A percentile compares a stretch with the other conserved stretches of the same genome.
Conservation (phyloP, 805 yeast species). For the Wickerhamiella sorbophila region DNA sequence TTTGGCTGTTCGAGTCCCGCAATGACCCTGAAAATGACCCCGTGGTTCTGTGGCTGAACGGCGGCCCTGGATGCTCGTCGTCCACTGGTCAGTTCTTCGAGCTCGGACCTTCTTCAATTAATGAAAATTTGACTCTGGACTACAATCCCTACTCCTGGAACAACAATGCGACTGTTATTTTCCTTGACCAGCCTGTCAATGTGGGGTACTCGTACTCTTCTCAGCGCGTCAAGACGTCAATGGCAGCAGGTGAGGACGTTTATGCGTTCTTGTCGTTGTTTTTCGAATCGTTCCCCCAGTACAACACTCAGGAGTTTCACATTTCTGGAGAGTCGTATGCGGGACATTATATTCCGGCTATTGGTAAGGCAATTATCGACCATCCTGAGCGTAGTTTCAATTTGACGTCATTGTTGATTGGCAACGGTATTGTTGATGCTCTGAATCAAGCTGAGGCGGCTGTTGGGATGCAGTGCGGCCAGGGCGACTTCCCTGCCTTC, state of each 20-base stretch:
- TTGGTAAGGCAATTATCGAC: slow-evolving; percentile 40
- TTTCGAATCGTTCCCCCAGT: slow-evolving; percentile 77
- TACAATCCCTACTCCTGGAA: slow-evolving; percentile 87
- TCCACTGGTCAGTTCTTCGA: slow-evolving; percentile 86
- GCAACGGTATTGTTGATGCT: slow-evolving; percentile 79
- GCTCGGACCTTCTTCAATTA: slow-evolving; percentile 77
- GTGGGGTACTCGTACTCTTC: slow-evolving; percentile 77
- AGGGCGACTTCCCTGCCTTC: slow-evolving; percentile 65
- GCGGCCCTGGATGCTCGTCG: slow-evolving; percentile 97
- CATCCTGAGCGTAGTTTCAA: slow-evolving; percentile 55
- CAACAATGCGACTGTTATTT: slow-evolving; percentile 78
- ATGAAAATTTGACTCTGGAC: slow-evolving; percentile 54
- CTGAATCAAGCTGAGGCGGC: slow-evolving; percentile 64
- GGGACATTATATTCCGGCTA: slow-evolving; percentile 91
- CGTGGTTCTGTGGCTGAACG: slow-evolving; percentile 78
- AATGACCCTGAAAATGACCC: slow-evolving; percentile 80
- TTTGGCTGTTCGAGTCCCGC: slow-evolving; percentile 77
- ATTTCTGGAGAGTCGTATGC: slow-evolving; percentile 93
- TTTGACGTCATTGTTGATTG: slow-evolving; percentile 70
- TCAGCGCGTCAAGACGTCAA: slow-evolving; percentile 12
- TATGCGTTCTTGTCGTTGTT: slow-evolving; percentile 76
- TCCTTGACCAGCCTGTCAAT: slow-evolving; percentile 88
- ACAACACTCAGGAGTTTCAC: slow-evolving; percentile 49
- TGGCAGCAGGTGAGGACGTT: slow-evolving; percentile 78
- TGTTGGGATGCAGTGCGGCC: slow-evolving; percentile 87